These are phyloP conservation scores for Mycosarcoma maydis DNA, from an alignment of 1,284 basidiomycete genomes.

Conservation along the genomic window DNA sequence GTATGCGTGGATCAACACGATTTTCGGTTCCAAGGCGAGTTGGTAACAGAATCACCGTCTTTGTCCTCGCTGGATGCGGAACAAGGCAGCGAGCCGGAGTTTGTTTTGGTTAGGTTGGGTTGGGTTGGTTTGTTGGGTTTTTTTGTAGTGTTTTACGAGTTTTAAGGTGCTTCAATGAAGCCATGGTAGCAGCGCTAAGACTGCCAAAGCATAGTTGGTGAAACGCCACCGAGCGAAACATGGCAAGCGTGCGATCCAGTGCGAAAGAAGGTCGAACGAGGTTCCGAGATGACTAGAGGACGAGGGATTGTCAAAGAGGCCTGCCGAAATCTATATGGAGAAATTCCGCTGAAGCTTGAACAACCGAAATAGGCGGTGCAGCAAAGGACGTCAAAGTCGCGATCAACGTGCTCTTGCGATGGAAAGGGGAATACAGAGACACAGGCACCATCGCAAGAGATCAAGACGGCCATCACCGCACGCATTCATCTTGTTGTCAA, in stretches of 20 bases:
- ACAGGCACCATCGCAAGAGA: constrained; percentile 11
- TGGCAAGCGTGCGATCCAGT: constrained; percentile 14
- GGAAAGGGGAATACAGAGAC: constrained; percentile 24
- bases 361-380: not conserved
- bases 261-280: constrained; percentile 2
- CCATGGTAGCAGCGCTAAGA: no score
- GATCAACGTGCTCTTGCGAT: constrained; percentile 10
- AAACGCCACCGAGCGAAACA: no score
- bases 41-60: no score
- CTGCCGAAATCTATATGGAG: constrained; percentile 30
- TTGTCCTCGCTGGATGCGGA: no score
- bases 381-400: not conserved
- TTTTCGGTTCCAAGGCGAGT: no score
- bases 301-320: constrained; percentile 17
- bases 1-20: no score
- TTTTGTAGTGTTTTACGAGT: no score
- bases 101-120: no score
- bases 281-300: constrained; percentile 8
- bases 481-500: constrained; percentile 4
- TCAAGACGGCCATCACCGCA: constrained; percentile 9
- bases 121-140: no score
- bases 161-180: no score
- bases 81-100: no score
- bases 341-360: constrained; percentile 28
- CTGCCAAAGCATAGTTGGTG: no score